Percentiles rank a stretch among this genome's conserved stretches.
Evolutionary conservation across 2,329 filamentous ascomycete species (phyloP).

Genomic region (Alternaria consortialis): DNA sequence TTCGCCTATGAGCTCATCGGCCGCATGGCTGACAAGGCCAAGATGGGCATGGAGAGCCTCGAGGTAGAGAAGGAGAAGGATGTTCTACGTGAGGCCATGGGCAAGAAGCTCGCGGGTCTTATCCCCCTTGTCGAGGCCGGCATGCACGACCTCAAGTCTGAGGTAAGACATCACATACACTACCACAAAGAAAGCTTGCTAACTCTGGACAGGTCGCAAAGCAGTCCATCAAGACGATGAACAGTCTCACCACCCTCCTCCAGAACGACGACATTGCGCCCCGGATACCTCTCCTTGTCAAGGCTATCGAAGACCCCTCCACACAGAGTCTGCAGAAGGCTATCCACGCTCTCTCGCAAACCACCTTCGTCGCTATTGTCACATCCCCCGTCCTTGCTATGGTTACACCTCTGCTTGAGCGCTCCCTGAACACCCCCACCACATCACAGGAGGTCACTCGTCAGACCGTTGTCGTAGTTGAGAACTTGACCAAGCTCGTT

Average conservation of each 20-base stretch:
- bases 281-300: slow-evolving; percentile 88
- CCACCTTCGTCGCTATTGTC: slow-evolving; percentile 97
- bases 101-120: slow-evolving; percentile 81
- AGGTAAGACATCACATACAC: slow-evolving; percentile 60
- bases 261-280: slow-evolving; percentile 97
- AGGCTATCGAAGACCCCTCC: slow-evolving; percentile 94
- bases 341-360: slow-evolving; percentile 95
- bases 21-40: slow-evolving; percentile 93
- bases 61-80: slow-evolving; percentile 91
- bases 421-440: slow-evolving; percentile 87
- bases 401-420: slow-evolving; percentile 91
- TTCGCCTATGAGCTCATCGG: slow-evolving; percentile 85
- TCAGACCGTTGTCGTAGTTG: slow-evolving; percentile 94
- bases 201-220: slow-evolving; percentile 65
- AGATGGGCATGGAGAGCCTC: slow-evolving; percentile 82
- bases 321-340: slow-evolving; percentile 90
- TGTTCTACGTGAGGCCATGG: slow-evolving; percentile 88
- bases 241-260: slow-evolving; percentile 83
- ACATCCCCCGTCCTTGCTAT: slow-evolving; percentile 95
- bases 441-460: slow-evolving; percentile 94
- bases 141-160: slow-evolving; percentile 95
- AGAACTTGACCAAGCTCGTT: slow-evolving; percentile 97
- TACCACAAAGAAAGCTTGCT: slow-evolving; percentile 11
- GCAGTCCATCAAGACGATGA: slow-evolving; percentile 92
- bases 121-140: slow-evolving; percentile 91